phyloP scores from a whole-genome alignment of 2,329 filamentous ascomycete genomes.

The Fusarium incarnatum region DNA sequence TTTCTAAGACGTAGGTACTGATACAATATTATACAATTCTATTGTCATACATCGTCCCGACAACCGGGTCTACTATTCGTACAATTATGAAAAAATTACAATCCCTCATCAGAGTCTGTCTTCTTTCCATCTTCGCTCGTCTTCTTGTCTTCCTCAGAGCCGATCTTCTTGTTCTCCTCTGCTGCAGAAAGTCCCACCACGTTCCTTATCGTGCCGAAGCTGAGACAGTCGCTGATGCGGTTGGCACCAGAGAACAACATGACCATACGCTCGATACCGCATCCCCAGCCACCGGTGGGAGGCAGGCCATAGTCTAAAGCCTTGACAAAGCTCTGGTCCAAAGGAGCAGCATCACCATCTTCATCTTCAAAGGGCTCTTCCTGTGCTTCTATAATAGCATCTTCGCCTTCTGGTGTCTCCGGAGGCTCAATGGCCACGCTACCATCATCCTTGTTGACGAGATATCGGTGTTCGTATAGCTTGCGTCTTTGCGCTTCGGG shows the following conservation, averaged over 20 bases:
- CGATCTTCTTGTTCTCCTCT: conserved; percentile 45
- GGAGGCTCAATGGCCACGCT: conserved; percentile 47
- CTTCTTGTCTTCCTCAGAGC: conserved; percentile 7
- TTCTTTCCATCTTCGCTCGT: conserved; percentile 44
- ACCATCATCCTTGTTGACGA: conserved; percentile 52
- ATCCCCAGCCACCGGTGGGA: conserved; percentile 97
- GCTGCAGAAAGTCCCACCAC: conserved; percentile 65
- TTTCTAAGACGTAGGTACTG: conserved; percentile 29
- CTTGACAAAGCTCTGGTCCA: conserved; percentile 84
- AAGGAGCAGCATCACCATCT: conserved; percentile 59
- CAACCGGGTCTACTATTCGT: conserved; percentile 8
- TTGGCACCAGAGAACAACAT: conserved; percentile 88
- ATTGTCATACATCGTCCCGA: conserved; percentile 38
- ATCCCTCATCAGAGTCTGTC: conserved; percentile 3
- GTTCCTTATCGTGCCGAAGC: conserved; percentile 86
- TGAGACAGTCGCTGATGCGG: conserved; percentile 86
- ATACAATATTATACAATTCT: conserved; percentile 44
- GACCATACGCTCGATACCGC: conserved; percentile 87
- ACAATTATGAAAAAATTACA: conserved; percentile 15
- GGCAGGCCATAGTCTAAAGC: conserved; percentile 90
- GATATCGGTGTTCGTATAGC: conserved; percentile 69
- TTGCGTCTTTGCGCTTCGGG: conserved; percentile 88
- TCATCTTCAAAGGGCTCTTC: conserved; percentile 51
- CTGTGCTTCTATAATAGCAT: conserved; percentile 7
- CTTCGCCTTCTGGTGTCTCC: conserved; percentile 15